Evolutionary conservation across 2,329 filamentous ascomycete species (phyloP), one percentile per base, ranked within the genome.

Genomic region (Clarireedia hainanense): DNA sequence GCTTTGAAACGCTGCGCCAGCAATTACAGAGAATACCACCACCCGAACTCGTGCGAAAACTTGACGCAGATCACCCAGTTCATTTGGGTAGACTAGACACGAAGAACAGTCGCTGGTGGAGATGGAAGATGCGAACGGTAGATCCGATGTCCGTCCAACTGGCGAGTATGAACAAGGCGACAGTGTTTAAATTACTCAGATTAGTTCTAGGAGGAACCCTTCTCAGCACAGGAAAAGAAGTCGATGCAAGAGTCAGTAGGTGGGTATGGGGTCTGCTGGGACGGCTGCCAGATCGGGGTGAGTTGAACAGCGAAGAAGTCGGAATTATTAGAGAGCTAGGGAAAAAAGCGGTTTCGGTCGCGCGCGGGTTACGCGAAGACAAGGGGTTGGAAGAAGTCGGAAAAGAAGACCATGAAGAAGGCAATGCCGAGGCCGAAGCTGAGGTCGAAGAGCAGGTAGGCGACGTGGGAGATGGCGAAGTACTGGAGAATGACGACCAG

Each of bases 181-280:
- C 80, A 46, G 78, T 88, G 2, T 72, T 92, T 50, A 77, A 80
- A 37, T 75, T 92, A 34, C 68, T 96, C 40, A 72, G 79, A 26
- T 75, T 91, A 52, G 72, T 88, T n/a, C 74, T 86, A 27, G 76
- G 78, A 17, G 81, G 82, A 52, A 82, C 81, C 58, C n/a, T 65
- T 10, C 50, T 77, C 86, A 52, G 79, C 77, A 47, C 79, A 78
- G 50, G 80, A 79, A n/a, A 75, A 23, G 76, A 78, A 30, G 74
- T 90, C 30, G 76, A 81, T 26, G 79, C 81, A 63, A 80, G 84
- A 48, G 83, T 88, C 4, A 91, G 89, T 58, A 79, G 83, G 15
- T 97, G 92, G 92, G 75, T 89, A 4, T 96, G 91, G 91, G 84
- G 86, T 0, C 71, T 96, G 56, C 75, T 96, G 46, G 89, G 88